A percentile compares a stretch with the other conserved stretches of the same genome.
Evolutionary conservation across 1,284 basidiomycete species (phyloP).

Genomic region (Pisolithus thermaeus): DNA sequence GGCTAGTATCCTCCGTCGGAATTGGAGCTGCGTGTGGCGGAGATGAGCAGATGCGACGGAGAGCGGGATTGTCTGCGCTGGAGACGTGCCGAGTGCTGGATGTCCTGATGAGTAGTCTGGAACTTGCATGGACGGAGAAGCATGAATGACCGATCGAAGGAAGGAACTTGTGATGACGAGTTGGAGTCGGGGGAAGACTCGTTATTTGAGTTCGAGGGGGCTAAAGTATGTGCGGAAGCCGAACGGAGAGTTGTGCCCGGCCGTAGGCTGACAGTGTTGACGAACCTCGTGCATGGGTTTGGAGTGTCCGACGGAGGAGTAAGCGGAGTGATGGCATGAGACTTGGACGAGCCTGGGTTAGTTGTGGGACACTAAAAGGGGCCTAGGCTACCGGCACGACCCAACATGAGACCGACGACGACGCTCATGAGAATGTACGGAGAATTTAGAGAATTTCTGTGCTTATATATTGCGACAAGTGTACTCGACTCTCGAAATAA

Average conservation of each 20-base stretch:
- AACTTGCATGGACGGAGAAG: slow-evolving; percentile 16
- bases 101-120: slow-evolving; percentile 30
- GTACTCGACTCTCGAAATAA: no score
- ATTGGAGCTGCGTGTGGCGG: slow-evolving; percentile 8
- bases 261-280: slow-evolving; percentile 18
- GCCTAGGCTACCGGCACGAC: no score
- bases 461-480: no score
- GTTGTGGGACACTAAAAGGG: no score
- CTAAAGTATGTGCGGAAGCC: neutral
- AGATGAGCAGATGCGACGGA: slow-evolving; percentile 33
- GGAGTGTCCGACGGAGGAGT: slow-evolving; percentile 32
- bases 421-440: no score
- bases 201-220: neutral
- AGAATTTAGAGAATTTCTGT: no score
- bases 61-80: slow-evolving; percentile 48
- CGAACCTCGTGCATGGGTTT: slow-evolving; percentile 38
- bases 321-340: slow-evolving; percentile 29
- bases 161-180: slow-evolving; percentile 20
- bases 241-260: slow-evolving; percentile 4
- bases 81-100: slow-evolving; percentile 31
- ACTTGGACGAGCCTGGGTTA: no score
- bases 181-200: neutral
- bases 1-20: slow-evolving; percentile 20
- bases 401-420: no score
- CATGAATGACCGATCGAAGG: slow-evolving; percentile 22